Percentiles rank a stretch among this genome's conserved stretches.
These are phyloP conservation scores for Trichoderma lentiforme DNA, from an alignment of 2,329 filamentous ascomycete genomes.

Conservation along the genomic window DNA sequence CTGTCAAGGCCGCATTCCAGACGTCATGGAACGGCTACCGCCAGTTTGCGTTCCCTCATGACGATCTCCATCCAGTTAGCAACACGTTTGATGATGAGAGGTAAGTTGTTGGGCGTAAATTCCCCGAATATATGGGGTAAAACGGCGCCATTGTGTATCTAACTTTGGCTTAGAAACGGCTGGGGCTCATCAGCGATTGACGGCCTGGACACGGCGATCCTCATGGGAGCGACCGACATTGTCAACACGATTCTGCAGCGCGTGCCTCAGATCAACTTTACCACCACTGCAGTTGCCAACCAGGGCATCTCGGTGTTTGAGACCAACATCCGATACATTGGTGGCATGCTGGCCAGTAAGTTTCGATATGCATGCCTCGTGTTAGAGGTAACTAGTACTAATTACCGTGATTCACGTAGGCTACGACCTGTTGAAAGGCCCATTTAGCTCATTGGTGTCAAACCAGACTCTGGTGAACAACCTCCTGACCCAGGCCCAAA, in stretches of 20 bases:
- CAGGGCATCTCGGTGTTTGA: constrained; percentile 75
- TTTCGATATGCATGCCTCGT: background rate
- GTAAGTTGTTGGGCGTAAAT: constrained; percentile 40
- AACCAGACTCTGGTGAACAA: constrained; percentile 47
- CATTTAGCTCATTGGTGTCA: constrained; percentile 50
- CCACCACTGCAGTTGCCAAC: constrained; percentile 44
- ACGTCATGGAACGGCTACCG: constrained; percentile 72
- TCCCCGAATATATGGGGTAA: background rate
- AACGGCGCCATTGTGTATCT: background rate
- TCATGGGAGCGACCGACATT: constrained; percentile 68
- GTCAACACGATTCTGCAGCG: constrained; percentile 69
- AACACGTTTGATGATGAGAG: constrained; percentile 66
- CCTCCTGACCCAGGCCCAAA: constrained; percentile 64
- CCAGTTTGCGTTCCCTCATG: constrained; percentile 71
- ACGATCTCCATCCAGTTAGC: constrained; percentile 67
- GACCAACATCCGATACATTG: constrained; percentile 85
- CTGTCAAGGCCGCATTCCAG: constrained; percentile 66
- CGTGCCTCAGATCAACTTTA: constrained; percentile 69
- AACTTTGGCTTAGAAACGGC: constrained; percentile 57
- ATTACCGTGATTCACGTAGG: constrained; percentile 34
- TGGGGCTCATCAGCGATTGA: constrained; percentile 86
- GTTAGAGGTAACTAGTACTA: background rate
- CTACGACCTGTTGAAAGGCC: constrained; percentile 70
- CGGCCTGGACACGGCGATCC: constrained; percentile 71
- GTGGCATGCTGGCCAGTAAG: constrained; percentile 69